A percentile compares a stretch with the other conserved stretches of the same genome.
Conservation (phyloP, 371 early-diverging fungal genomes). For the Rhizopus arrhizus region DNA sequence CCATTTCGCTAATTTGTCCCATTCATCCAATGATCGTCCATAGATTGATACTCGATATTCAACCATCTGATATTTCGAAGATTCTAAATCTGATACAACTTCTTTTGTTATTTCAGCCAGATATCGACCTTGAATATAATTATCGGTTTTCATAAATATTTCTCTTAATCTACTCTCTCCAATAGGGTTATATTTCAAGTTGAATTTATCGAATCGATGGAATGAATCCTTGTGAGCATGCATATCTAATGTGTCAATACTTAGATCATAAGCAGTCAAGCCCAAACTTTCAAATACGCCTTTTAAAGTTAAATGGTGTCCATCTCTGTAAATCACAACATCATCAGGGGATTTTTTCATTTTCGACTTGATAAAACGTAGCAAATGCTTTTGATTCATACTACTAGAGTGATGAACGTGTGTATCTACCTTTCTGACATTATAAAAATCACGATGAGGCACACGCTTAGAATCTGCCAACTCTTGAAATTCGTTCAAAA, state of each 20-base stretch:
- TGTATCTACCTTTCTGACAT: constrained; percentile 98
- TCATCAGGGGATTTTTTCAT: constrained; percentile 82
- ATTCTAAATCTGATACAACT: constrained; percentile 92
- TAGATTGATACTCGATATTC: constrained; percentile 96
- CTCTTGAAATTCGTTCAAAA: constrained; percentile 92
- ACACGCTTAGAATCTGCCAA: constrained; percentile 93
- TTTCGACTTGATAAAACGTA: constrained; percentile 97
- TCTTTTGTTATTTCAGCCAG: constrained; percentile 96
- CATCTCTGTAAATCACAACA: constrained; percentile 79
- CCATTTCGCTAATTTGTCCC: constrained; percentile 96
- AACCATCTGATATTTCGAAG: constrained; percentile 94
- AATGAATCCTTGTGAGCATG: constrained; percentile 89
- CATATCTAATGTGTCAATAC: constrained; percentile 97
- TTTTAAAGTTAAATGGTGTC: constrained; percentile 68
- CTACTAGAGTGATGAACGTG: constrained; percentile 97
- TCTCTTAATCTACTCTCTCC: constrained; percentile 80
- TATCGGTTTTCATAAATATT: constrained; percentile 97
- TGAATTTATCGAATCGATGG: constrained; percentile 97
- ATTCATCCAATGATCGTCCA: constrained; percentile 82
- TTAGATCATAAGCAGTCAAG: constrained; percentile 94
- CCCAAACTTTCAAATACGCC: constrained; percentile 93
- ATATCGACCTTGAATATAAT: constrained; percentile 89
- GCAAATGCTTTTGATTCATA: constrained; percentile 98
- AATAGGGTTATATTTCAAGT: constrained; percentile 96
- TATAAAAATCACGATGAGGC: constrained; percentile 98